Evolutionary conservation across 1,284 basidiomycete species (phyloP).

Genomic region (Cystobasidium pallidum): DNA sequence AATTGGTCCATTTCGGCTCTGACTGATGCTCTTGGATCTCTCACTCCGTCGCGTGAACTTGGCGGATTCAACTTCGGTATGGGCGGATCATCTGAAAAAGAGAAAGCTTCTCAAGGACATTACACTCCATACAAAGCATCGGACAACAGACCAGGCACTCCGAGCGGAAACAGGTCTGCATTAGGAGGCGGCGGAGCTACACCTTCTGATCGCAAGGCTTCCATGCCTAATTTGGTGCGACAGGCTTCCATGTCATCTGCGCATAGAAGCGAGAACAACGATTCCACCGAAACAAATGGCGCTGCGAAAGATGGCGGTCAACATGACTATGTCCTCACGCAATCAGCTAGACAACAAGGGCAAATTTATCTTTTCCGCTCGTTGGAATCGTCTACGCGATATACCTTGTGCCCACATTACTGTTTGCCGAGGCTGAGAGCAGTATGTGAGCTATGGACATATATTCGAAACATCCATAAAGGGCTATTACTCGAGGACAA

Average conservation of each 20-base stretch:
- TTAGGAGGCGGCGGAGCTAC: conserved; percentile 1
- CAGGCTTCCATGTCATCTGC: conserved; percentile 22
- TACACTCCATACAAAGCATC: conserved; percentile 27
- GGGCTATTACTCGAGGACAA: conserved; percentile 82
- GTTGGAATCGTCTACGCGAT: conserved; percentile 50
- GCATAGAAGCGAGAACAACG: conserved; percentile 1
- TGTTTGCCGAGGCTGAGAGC: conserved; percentile 75
- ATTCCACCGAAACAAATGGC: background rate
- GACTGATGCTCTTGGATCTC: conserved; percentile 36
- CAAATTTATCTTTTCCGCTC: conserved; percentile 53
- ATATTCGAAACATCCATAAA: conserved; percentile 78
- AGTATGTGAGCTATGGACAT: conserved; percentile 90
- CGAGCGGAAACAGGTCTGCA: conserved; percentile 10
- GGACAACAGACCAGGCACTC: background rate
- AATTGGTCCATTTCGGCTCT: conserved; percentile 38
- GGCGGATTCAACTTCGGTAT: conserved; percentile 37
- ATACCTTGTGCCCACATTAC: conserved; percentile 61
- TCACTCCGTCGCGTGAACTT: conserved; percentile 29
- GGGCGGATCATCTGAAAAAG: conserved; percentile 16
- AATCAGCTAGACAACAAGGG: conserved; percentile 60
- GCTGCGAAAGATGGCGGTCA: conserved; percentile 48
- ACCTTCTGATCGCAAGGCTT: conserved; percentile 34
- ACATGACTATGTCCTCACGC: conserved; percentile 72
- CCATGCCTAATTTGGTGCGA: conserved; percentile 22
- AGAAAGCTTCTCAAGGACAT: conserved; percentile 34